These are phyloP conservation scores for Penicillium paxilli DNA, from an alignment of 495 filamentous ascomycete genomes.

Conservation along the genomic window DNA sequence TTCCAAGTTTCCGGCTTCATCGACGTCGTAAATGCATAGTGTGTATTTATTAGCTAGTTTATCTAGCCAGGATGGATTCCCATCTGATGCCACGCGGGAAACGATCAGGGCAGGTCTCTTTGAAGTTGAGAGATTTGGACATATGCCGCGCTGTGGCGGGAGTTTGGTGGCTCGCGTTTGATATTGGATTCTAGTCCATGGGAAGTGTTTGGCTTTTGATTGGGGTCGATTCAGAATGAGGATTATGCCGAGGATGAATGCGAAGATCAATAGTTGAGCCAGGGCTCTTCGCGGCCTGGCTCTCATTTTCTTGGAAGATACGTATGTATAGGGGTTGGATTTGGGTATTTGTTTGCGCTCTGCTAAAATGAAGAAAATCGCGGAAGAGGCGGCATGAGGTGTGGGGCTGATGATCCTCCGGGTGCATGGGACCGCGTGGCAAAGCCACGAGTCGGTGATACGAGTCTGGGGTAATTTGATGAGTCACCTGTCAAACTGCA, in stretches of 20 bases:
- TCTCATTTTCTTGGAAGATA: no score
- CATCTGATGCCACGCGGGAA: constrained; percentile 35
- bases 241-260: constrained; percentile 28
- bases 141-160: constrained; percentile 31
- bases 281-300: constrained; percentile 23
- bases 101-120: constrained; percentile 42
- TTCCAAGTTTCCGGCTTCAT: constrained; percentile 29
- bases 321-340: no score
- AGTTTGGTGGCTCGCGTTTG: constrained; percentile 25
- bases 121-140: constrained; percentile 30
- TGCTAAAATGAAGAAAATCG: not conserved
- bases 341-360: no score
- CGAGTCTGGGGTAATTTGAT: not conserved
- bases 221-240: constrained; percentile 35
- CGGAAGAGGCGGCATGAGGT: not conserved
- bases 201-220: constrained; percentile 23
- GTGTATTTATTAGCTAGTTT: constrained; percentile 34
- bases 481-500: not conserved
- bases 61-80: constrained; percentile 38
- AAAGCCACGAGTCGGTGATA: no score
- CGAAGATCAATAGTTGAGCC: constrained; percentile 31
- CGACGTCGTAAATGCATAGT: constrained; percentile 54
- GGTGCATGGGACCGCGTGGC: no score
- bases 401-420: no score
- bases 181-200: constrained; percentile 42